Evolutionary conservation across 2,329 filamentous ascomycete species (phyloP).

Genomic region (Verticillium albo-atrum): DNA sequence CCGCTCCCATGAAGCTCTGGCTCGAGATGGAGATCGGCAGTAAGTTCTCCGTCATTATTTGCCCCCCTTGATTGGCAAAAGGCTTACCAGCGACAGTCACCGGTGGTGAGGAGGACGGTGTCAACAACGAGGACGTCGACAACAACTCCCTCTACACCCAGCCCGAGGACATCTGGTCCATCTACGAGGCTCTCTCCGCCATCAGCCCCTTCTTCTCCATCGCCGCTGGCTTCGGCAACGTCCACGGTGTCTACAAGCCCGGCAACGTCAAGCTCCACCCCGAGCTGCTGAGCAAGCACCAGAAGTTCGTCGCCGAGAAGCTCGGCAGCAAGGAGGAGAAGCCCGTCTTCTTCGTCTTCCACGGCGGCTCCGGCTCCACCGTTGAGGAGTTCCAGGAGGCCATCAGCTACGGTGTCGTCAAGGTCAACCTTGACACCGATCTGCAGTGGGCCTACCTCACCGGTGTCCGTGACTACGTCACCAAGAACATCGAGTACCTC

Average conservation of each 20-base stretch:
- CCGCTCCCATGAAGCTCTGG: slow-evolving; percentile 97
- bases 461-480: slow-evolving; percentile 91
- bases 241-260: slow-evolving; percentile 98
- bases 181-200: slow-evolving; percentile 78
- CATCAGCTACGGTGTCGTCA: slow-evolving; percentile 91
- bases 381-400: slow-evolving; percentile 89
- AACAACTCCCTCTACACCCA: slow-evolving; percentile 97
- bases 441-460: slow-evolving; percentile 91
- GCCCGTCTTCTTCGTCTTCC: slow-evolving; percentile 99
- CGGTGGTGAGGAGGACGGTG: slow-evolving; percentile 94
- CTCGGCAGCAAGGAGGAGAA: slow-evolving; percentile 68
- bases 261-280: slow-evolving; percentile 94
- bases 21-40: slow-evolving; percentile 80
- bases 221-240: slow-evolving; percentile 96
- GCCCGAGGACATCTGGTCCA: slow-evolving; percentile 90
- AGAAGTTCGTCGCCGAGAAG: slow-evolving; percentile 83
- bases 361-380: slow-evolving; percentile 88
- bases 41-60: slow-evolving; percentile 16
- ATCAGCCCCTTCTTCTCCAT: slow-evolving; percentile 98
- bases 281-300: slow-evolving; percentile 94
- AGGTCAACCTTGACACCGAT: slow-evolving; percentile 99
- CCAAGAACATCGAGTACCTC: slow-evolving; percentile 94
- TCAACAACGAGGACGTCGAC: slow-evolving; percentile 97
- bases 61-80: neutral
- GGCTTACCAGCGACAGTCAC: slow-evolving; percentile 58